Base-by-base conservation (phyloP, 257 asterid genomes). In the Ballota nigra region DNA sequence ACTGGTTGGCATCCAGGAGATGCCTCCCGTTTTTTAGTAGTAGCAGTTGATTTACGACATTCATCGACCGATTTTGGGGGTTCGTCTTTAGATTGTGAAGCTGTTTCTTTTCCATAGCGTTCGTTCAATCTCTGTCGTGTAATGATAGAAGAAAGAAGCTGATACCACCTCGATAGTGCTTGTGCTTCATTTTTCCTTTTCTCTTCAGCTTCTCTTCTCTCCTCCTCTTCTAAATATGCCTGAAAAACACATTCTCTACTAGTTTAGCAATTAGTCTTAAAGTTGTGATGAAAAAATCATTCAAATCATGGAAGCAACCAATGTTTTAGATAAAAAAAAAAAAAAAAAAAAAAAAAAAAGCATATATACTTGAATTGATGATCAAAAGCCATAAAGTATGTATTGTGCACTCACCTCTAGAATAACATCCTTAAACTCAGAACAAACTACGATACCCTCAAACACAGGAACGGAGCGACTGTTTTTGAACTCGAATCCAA, bases 151-250 rank as follows among this genome's bases (percentile, higher is more conserved):
- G 95, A 88, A 69, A 94, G 97, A 73, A 94, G 98, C 79, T 94
- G 99, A 83, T 91, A 91, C 99, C 99, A 94, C 86, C 92, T 88
- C 22, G 90, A 84, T 58, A 89, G 88, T 43, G 99, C 98, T 76
- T 82, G 88, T 8, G 75, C 84, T 78, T 89, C 98, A 1, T 77
- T 73, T 80, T 69, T 86, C 66, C 68, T 81, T 61, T 74, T 87
- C 88, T 91, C 96, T 64, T 81, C 90, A 0, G 90, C 89, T 47
- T 83, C 84, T 83, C 96, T 86, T 80, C 88, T 91, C 63, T 74
- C 92, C 81, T 86, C 92, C 76, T 94, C 99, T 83, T 94, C 99
- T n/a, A 71, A 74, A 66, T 91, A 89, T 69, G 98, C 97, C 97
- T 94, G 74, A 19, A 7, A 69, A 24, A 60, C 24, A 69, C 41